Percentiles rank a stretch among this genome's conserved stretches.
Evolutionary conservation across 257 asterid genomes (phyloP).

Genomic region (Catharanthus roseus): DNA sequence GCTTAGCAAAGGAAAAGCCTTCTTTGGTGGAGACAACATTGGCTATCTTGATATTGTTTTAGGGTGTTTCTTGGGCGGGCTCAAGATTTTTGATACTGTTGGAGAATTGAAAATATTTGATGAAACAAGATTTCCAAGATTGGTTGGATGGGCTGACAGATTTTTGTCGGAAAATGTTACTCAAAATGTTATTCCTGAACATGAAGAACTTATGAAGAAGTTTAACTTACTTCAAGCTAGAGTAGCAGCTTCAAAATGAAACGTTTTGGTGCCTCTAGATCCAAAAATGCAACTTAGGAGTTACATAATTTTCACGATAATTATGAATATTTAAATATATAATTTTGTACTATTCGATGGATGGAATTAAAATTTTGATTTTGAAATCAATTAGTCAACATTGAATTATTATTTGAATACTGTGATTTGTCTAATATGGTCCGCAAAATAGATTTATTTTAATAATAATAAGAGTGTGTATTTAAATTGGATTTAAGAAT

Average conservation of each 20-base stretch:
- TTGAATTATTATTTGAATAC: no score
- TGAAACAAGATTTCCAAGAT: slow-evolving; percentile 16
- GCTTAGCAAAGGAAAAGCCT: slow-evolving; percentile 21
- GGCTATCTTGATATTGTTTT: slow-evolving; percentile 19
- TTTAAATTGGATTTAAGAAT: no score
- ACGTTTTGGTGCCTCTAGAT: no score
- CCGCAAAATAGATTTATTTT: no score
- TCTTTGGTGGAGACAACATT: slow-evolving; percentile 23
- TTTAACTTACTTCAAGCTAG: neutral
- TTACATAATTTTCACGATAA: no score
- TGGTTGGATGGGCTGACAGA: slow-evolving; percentile 21
- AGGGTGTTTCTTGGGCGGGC: slow-evolving; percentile 19
- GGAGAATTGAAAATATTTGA: slow-evolving; percentile 12
- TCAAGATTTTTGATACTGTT: slow-evolving; percentile 7
- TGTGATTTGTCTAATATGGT: no score
- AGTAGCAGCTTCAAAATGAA: slow-evolving; percentile 12
- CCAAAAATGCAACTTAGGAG: no score
- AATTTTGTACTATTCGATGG: no score
- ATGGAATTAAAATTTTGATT: no score
- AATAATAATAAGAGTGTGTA: no score
- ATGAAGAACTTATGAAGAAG: slow-evolving; percentile 16
- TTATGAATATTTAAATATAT: no score
- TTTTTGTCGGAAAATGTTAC: slow-evolving; percentile 16
- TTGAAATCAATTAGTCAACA: no score
- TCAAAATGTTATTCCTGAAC: slow-evolving; percentile 15